phyloP scores from a whole-genome alignment of 768 basidiomycete genomes.

The Tylopilus subfusipes region DNA sequence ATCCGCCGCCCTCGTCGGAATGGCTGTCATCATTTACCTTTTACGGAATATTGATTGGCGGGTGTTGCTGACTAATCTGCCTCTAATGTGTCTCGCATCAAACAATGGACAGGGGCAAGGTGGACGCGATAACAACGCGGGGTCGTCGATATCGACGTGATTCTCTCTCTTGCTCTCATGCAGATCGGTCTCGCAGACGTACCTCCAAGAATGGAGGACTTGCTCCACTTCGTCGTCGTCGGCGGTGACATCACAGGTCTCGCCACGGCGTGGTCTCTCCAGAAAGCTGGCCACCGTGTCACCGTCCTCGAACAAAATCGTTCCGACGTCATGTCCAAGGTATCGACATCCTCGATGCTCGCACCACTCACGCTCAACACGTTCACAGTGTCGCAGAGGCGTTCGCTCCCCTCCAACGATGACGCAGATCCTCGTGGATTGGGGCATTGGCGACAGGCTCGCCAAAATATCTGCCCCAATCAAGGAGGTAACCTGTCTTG shows the following conservation, averaged over 20 bases:
- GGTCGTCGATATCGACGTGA: not conserved
- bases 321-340: slow-evolving; percentile 38
- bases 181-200: slow-evolving; percentile 4
- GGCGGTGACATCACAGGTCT: slow-evolving; percentile 46
- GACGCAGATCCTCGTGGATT: slow-evolving; percentile 49
- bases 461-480: slow-evolving; percentile 28
- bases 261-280: slow-evolving; percentile 51
- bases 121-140: not conserved
- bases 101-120: not conserved
- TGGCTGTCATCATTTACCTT: not conserved
- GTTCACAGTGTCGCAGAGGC: slow-evolving; percentile 32
- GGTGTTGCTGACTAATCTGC: not conserved
- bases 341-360: not conserved
- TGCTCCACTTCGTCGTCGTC: slow-evolving; percentile 22
- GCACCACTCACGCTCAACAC: not conserved
- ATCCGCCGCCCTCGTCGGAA: not conserved
- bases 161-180: not conserved
- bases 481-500: slow-evolving; percentile 12
- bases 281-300: slow-evolving; percentile 53
- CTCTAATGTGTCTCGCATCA: not conserved
- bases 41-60: too few relatives aligned
- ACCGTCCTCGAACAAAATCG: slow-evolving; percentile 48
- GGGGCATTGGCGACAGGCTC: slow-evolving; percentile 48
- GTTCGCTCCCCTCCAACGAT: slow-evolving; percentile 54
- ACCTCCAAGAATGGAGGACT: slow-evolving; percentile 8